Evolutionary conservation across 2,329 filamentous ascomycete species (phyloP).

Genomic region (Trichoderma sp.): DNA sequence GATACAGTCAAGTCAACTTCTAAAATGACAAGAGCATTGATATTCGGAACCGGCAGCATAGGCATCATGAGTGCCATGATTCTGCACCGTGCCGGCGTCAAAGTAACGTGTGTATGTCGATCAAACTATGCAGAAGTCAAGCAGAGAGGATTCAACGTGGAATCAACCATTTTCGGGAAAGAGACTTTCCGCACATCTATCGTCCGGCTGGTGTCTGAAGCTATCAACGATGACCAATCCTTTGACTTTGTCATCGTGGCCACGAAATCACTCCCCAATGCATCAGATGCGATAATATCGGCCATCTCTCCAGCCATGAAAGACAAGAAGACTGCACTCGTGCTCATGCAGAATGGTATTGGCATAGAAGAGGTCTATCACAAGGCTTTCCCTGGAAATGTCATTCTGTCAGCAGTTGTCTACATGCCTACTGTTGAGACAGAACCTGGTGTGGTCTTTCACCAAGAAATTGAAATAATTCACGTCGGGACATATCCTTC

Average conservation of each 20-base stretch:
- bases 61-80: neutral
- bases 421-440: too few relatives aligned
- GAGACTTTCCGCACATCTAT: neutral
- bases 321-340: neutral
- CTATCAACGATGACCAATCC: too few relatives aligned
- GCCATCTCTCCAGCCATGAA: neutral
- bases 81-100: neutral
- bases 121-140: neutral
- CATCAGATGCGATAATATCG: neutral
- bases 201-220: too few relatives aligned
- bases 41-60: too few relatives aligned
- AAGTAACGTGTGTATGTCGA: neutral
- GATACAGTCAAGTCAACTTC: too few relatives aligned
- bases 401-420: neutral
- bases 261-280: too few relatives aligned
- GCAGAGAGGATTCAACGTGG: neutral
- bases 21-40: too few relatives aligned
- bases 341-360: neutral
- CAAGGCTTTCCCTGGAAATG: neutral
- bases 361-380: neutral
- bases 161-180: neutral
- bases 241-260: too few relatives aligned
- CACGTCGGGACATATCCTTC: too few relatives aligned
- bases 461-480: too few relatives aligned
- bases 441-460: too few relatives aligned